These are phyloP conservation scores for Noccaea bulbosa DNA, from an alignment of 345 rosid species.

Conservation along the genomic window DNA sequence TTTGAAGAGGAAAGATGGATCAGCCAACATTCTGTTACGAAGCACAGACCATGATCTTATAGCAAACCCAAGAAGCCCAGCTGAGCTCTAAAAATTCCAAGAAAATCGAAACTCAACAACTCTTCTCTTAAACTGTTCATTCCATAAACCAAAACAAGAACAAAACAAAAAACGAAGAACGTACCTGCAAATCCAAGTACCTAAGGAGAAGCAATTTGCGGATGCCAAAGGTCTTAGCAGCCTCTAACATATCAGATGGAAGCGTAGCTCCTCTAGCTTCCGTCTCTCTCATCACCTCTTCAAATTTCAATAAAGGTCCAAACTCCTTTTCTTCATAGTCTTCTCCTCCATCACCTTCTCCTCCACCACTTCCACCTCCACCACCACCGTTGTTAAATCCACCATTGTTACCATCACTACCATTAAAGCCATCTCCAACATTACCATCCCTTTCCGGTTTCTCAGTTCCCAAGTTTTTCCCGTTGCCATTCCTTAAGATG, in stretches of 20 bases:
- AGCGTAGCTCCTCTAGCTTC: constrained; percentile 72
- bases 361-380: constrained; percentile 48
- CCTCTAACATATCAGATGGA: constrained; percentile 82
- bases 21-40: constrained; percentile 89
- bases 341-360: constrained; percentile 49
- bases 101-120: neutral
- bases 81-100: constrained; percentile 57
- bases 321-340: constrained; percentile 72
- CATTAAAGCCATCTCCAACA: constrained; percentile 46
- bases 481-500: constrained; percentile 33
- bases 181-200: constrained; percentile 77
- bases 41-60: constrained; percentile 75
- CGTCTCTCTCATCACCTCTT: constrained; percentile 72
- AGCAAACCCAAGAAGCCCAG: constrained; percentile 67
- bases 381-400: constrained; percentile 52
- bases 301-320: constrained; percentile 77
- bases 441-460: constrained; percentile 39
- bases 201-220: constrained; percentile 68
- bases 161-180: neutral
- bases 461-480: constrained; percentile 36
- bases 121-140: neutral
- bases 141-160: neutral
- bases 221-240: constrained; percentile 73
- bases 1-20: constrained; percentile 95
- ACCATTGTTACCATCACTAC: constrained; percentile 48